These are phyloP conservation scores for Eimeria acervulina DNA, from an alignment of 169 alveolate genomes.

Conservation along the genomic window DNA sequence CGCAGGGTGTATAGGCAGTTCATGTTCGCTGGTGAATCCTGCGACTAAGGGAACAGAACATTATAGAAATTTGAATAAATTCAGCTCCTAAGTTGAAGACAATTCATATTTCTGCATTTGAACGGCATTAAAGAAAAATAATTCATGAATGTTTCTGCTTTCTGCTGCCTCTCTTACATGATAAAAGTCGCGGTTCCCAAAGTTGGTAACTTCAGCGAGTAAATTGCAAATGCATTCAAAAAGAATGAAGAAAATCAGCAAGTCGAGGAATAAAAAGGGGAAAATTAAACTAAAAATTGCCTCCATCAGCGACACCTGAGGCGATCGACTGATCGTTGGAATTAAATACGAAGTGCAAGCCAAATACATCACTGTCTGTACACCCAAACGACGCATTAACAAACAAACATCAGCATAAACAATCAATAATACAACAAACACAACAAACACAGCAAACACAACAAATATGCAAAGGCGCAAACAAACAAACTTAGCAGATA, in stretches of 20 bases:
- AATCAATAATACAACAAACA: background rate
- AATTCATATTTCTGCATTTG: no score
- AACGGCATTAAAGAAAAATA: background rate
- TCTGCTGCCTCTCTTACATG: conserved; percentile 76
- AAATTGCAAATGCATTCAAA: conserved; percentile 89
- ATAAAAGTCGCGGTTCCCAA: conserved; percentile 91
- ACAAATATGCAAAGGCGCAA: background rate
- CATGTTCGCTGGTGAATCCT: background rate
- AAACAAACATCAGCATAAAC: background rate
- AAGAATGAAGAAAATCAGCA: conserved; percentile 85
- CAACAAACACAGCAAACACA: background rate
- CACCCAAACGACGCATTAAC: background rate
- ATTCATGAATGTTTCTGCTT: no score
- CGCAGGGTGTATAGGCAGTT: background rate
- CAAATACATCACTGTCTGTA: conserved; percentile 84
- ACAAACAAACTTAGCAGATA: no score
- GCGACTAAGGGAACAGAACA: no score
- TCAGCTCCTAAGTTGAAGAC: no score
- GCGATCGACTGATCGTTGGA: conserved; percentile 78
- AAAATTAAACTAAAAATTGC: conserved; percentile 79
- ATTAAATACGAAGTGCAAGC: conserved; percentile 82
- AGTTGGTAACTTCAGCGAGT: conserved; percentile 90
- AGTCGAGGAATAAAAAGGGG: conserved; percentile 81
- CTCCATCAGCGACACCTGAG: conserved; percentile 73
- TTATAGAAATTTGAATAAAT: no score